Conservation (phyloP, 805 yeast genomes). For the Ascoidea asiatica region DNA sequence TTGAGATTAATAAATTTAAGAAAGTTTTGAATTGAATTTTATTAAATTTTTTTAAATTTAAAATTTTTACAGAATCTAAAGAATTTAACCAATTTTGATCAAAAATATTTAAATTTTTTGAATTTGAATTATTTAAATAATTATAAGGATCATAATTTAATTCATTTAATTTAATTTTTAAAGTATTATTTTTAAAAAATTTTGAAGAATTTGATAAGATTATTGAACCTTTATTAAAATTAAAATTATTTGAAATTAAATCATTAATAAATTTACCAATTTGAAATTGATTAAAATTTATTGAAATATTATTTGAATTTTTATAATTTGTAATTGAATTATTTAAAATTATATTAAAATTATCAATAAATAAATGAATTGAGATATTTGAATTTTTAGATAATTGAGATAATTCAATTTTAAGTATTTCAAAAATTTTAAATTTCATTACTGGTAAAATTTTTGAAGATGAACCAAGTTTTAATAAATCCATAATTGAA, state of each 20-base stretch:
- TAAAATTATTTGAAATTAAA: constrained; percentile 35
- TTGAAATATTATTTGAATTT: constrained; percentile 36
- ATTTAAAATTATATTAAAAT: constrained; percentile 50
- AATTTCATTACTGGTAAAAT: no score
- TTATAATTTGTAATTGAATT: constrained; percentile 45
- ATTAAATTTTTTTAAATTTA: constrained; percentile 30
- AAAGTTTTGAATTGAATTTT: constrained; percentile 29
- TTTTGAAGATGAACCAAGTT: no score
- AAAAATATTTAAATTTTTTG: no score
- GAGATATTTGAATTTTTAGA: no score
- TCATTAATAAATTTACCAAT: constrained; percentile 43
- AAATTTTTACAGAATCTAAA: constrained; percentile 22
- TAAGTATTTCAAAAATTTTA: no score
- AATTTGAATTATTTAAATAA: constrained; percentile 34
- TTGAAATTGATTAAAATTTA: constrained; percentile 52
- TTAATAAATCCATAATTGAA: neutral
- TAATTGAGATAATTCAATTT: no score
- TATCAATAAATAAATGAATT: constrained; percentile 59
- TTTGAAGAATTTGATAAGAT: constrained; percentile 49
- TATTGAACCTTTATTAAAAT: constrained; percentile 50
- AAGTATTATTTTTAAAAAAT: constrained; percentile 37
- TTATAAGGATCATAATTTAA: constrained; percentile 43
- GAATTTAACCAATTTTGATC: no score
- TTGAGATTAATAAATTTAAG: constrained; percentile 25
- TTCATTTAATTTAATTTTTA: constrained; percentile 45